Conservation (phyloP, 257 asterid species). For the Jacaranda mimosifolia region DNA sequence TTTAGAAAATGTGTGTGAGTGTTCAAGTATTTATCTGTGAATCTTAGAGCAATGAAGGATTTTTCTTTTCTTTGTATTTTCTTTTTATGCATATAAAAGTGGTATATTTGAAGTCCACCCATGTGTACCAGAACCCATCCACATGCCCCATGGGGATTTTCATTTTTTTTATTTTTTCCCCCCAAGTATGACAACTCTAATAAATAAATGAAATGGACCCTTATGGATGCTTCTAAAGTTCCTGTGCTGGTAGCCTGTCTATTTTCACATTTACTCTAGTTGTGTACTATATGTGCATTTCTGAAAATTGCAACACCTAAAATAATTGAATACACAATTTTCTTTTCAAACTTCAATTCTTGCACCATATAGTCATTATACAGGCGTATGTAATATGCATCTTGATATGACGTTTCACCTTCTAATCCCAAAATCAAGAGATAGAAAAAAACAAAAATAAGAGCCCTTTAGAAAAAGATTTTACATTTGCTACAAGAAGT, state of each 20-base stretch:
- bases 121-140: slow-evolving; percentile 46
- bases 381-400: background rate
- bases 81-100: background rate
- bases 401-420: slow-evolving; percentile 23
- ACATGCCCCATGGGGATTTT: slow-evolving; percentile 31
- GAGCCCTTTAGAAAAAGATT: background rate
- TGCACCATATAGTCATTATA: background rate
- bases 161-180: background rate
- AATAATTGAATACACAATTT: background rate
- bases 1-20: background rate
- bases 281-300: background rate
- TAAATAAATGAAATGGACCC: slow-evolving; percentile 34
- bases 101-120: slow-evolving; percentile 31
- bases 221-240: slow-evolving; percentile 27
- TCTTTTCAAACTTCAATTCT: background rate
- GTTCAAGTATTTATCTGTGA: background rate
- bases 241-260: slow-evolving; percentile 11
- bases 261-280: slow-evolving; percentile 1
- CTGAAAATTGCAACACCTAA: background rate
- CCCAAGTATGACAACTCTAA: slow-evolving; percentile 29
- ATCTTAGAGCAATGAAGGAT: background rate
- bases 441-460: background rate
- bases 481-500: no score
- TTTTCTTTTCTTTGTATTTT: background rate
- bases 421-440: background rate